Percentiles rank a stretch among this genome's conserved stretches.
These are phyloP conservation scores for Aristolochia fimbriata DNA, from an alignment of 164 flowering plant genomes.

Conservation along the genomic window DNA sequence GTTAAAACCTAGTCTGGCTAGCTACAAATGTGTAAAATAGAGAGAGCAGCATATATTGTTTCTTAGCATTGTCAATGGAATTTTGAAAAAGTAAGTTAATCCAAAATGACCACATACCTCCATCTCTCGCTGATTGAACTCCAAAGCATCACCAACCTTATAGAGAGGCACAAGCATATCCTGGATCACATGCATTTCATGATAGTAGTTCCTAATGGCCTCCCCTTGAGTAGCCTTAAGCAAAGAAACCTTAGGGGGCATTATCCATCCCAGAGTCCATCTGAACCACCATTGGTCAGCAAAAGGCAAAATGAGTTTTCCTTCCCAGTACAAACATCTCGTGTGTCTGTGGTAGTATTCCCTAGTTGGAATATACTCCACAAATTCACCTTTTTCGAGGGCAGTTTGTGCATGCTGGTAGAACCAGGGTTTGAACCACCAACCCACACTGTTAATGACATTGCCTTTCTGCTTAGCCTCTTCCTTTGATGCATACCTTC, in stretches of 20 bases:
- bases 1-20: too few species aligned
- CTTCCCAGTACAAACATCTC: slow-evolving; percentile 97
- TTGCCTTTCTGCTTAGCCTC: slow-evolving; percentile 93
- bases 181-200: slow-evolving; percentile 97
- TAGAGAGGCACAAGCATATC: slow-evolving; percentile 98
- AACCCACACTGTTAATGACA: slow-evolving; percentile 62
- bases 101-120: slow-evolving; percentile 46
- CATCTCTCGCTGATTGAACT: slow-evolving; percentile 80
- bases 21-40: too few species aligned
- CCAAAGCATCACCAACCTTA: slow-evolving; percentile 94
- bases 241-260: slow-evolving; percentile 98
- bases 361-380: slow-evolving; percentile 95
- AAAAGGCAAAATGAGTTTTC: slow-evolving; percentile 95
- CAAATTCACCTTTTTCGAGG: slow-evolving; percentile 84
- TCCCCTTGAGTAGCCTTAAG: slow-evolving; percentile 99
- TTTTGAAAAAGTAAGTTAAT: neutral
- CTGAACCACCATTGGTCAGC: slow-evolving; percentile 97
- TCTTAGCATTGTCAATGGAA: neutral
- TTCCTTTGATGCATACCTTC: slow-evolving; percentile 83
- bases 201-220: slow-evolving; percentile 93
- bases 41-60: too few species aligned
- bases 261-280: slow-evolving; percentile 81
- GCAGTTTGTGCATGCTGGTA: slow-evolving; percentile 91
- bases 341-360: slow-evolving; percentile 98
- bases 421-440: slow-evolving; percentile 99